A percentile compares a stretch with the other conserved stretches of the same genome.
Conservation (phyloP, 2,329 filamentous ascomycete genomes). For the Aspergillus ustus region DNA sequence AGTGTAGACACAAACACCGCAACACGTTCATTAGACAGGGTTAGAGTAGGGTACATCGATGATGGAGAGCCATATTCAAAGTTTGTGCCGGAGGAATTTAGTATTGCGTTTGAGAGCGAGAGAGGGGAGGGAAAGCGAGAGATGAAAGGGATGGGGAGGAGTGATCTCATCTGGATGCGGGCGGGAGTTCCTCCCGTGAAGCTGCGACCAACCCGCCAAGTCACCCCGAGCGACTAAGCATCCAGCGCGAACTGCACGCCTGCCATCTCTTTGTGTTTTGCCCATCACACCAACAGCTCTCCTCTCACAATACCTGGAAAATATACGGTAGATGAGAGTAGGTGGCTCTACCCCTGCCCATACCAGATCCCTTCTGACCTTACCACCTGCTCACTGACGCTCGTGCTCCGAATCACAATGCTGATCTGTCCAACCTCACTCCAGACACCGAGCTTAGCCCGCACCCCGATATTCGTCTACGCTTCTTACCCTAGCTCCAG, state of each 20-base stretch:
- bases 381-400: slow-evolving; percentile 12
- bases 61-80: slow-evolving; percentile 16
- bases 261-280: background rate
- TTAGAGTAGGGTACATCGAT: slow-evolving; percentile 9
- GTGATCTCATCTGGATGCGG: slow-evolving; percentile 15
- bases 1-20: slow-evolving; percentile 13
- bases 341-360: slow-evolving; percentile 14
- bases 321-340: background rate
- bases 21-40: slow-evolving; percentile 19
- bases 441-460: slow-evolving; percentile 28
- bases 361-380: slow-evolving; percentile 11
- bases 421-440: slow-evolving; percentile 25
- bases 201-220: slow-evolving; percentile 5
- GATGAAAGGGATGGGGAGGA: background rate
- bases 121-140: background rate
- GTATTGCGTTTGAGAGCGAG: background rate
- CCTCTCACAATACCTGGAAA: slow-evolving; percentile 1
- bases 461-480: slow-evolving; percentile 17
- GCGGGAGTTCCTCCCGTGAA: background rate
- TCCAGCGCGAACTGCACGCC: slow-evolving; percentile 3
- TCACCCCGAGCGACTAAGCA: slow-evolving; percentile 12
- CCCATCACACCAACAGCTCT: background rate
- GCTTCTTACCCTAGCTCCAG: slow-evolving; percentile 16
- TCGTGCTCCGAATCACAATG: slow-evolving; percentile 14
- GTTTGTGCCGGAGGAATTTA: background rate